Conservation (phyloP, 2,329 filamentous ascomycete genomes). For the Fusarium odoratissimum region DNA sequence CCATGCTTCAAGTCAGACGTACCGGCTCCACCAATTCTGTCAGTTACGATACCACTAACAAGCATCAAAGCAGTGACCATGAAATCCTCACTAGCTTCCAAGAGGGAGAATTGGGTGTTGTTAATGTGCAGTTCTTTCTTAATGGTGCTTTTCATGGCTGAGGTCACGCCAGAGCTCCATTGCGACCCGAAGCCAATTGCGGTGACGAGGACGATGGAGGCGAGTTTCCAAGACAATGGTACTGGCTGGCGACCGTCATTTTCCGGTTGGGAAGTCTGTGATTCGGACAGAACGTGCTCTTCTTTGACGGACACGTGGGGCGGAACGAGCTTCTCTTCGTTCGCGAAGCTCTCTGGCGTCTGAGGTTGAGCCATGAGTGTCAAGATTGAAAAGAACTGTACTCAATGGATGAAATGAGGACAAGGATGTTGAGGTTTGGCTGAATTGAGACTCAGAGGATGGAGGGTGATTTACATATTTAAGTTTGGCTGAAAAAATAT, state of each 20-base stretch:
- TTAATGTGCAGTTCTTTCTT: slow-evolving; percentile 69
- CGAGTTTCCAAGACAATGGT: slow-evolving; percentile 35
- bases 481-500: neutral
- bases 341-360: neutral
- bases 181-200: slow-evolving; percentile 67
- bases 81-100: slow-evolving; percentile 70
- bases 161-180: slow-evolving; percentile 68
- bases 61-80: slow-evolving; percentile 68
- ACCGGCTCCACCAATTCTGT: slow-evolving; percentile 66
- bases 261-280: neutral
- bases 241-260: neutral
- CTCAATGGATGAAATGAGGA: neutral
- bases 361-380: neutral
- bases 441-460: neutral
- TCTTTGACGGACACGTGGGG: neutral
- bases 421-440: no score
- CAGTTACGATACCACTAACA: slow-evolving; percentile 64
- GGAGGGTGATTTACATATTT: neutral
- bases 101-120: slow-evolving; percentile 67
- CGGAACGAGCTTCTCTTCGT: neutral
- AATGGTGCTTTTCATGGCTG: slow-evolving; percentile 69
- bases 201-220: slow-evolving; percentile 59
- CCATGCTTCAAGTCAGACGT: accelerated
- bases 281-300: neutral
- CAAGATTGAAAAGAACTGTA: neutral